Evolutionary conservation across 2,329 filamentous ascomycete genomes (phyloP).

Genomic region (Aspergillus transmontanensis): DNA sequence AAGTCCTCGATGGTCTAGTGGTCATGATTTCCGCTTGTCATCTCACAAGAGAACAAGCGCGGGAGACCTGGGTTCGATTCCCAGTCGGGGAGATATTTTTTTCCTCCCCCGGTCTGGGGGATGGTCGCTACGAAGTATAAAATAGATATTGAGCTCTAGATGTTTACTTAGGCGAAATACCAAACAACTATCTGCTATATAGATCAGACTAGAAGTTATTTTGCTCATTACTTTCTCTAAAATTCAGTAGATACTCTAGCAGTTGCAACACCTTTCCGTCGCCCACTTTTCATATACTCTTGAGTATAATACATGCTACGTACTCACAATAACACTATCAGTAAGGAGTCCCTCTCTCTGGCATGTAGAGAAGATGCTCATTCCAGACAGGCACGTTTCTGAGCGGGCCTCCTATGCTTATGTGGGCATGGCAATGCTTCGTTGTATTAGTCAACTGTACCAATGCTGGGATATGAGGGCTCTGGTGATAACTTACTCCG

Average conservation of each 20-base stretch:
- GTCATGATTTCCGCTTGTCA: conserved; percentile 21
- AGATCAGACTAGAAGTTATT: no score
- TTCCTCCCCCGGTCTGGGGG: no score
- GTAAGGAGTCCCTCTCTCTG: neutral
- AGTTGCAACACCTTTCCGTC: no score
- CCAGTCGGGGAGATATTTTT: neutral
- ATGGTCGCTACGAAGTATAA: no score
- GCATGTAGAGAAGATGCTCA: neutral
- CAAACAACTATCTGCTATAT: no score
- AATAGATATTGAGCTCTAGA: no score
- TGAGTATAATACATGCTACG: no score
- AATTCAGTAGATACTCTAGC: no score
- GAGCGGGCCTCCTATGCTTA: neutral
- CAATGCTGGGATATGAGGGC: neutral
- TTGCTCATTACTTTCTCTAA: no score
- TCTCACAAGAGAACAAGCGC: conserved; percentile 1
- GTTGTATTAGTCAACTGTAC: neutral
- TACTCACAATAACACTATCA: no score
- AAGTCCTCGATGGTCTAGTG: conserved; percentile 17
- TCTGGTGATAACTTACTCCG: neutral
- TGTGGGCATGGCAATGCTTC: neutral
- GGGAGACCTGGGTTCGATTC: conserved; percentile 7
- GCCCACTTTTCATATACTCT: no score
- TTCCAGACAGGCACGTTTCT: neutral
- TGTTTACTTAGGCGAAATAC: no score